These are phyloP conservation scores for Dendrobium officinale DNA, from an alignment of 106 monocot species.

Conservation along the genomic window DNA sequence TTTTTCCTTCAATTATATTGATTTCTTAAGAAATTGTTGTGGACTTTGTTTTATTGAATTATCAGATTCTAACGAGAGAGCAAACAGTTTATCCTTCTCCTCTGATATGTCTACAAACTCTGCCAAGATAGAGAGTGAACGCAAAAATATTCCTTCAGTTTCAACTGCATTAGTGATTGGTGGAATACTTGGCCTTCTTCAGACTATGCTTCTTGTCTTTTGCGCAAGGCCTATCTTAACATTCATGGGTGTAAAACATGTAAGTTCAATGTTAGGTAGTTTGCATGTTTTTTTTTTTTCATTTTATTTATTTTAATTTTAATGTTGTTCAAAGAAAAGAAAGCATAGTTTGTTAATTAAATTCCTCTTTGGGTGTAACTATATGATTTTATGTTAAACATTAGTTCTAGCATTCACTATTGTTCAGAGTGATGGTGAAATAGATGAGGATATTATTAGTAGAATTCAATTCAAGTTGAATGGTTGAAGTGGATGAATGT, in stretches of 20 bases:
- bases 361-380: background rate
- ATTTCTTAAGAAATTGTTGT: constrained; percentile 2
- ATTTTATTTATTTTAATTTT: background rate
- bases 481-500: no score
- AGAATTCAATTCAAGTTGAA: no score
- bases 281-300: background rate
- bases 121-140: constrained; percentile 16
- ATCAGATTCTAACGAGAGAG: constrained; percentile 16
- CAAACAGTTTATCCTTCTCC: constrained; percentile 16
- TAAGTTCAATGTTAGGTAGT: constrained; percentile 15
- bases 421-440: no score
- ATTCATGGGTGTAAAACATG: constrained; percentile 60
- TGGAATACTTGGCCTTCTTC: constrained; percentile 64
- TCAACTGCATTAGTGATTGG: constrained; percentile 66
- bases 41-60: background rate
- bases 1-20: background rate
- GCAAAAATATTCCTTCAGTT: constrained; percentile 64
- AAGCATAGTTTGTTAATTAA: background rate
- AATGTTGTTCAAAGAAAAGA: background rate
- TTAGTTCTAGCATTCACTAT: background rate
- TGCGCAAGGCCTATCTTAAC: constrained; percentile 52
- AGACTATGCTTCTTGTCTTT: constrained; percentile 54
- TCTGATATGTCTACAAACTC: constrained; percentile 13
- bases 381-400: background rate
- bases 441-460: no score